These are phyloP conservation scores for Ogataea ramenticola DNA, from an alignment of 805 yeast genomes.

Conservation along the genomic window DNA sequence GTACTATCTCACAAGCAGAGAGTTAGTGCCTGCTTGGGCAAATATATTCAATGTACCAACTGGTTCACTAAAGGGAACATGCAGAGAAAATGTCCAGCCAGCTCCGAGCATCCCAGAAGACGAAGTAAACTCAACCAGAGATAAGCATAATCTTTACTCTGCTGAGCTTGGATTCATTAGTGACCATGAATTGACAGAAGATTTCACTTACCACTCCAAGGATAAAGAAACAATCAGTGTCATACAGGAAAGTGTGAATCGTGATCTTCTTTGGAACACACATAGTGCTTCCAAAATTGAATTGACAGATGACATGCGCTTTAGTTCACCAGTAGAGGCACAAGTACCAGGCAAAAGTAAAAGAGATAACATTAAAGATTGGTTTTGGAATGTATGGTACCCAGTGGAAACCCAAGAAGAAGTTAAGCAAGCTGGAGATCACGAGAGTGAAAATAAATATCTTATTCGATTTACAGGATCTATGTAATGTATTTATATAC, in stretches of 20 bases:
- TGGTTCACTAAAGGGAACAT: background rate
- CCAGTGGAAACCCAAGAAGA: conserved; percentile 11
- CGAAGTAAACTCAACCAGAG: conserved; percentile 2
- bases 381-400: conserved; percentile 19
- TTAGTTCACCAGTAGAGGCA: background rate
- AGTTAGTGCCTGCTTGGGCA: conserved; percentile 10
- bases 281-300: background rate
- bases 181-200: background rate
- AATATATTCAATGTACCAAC: conserved; percentile 9
- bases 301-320: background rate
- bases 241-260: background rate
- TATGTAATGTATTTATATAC: no score
- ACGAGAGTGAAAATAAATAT: background rate
- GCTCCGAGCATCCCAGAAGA: conserved; percentile 5
- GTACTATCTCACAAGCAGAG: conserved; percentile 9
- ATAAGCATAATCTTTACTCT: no score
- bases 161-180: no score
- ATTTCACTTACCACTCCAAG: no score
- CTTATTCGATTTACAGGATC: no score
- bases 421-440: background rate
- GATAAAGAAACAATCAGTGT: no score
- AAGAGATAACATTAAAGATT: conserved; percentile 11
- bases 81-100: conserved; percentile 1
- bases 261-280: background rate
- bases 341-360: conserved; percentile 1